Evolutionary conservation across 106 monocot species (phyloP).

Genomic region (Allium cepa): DNA sequence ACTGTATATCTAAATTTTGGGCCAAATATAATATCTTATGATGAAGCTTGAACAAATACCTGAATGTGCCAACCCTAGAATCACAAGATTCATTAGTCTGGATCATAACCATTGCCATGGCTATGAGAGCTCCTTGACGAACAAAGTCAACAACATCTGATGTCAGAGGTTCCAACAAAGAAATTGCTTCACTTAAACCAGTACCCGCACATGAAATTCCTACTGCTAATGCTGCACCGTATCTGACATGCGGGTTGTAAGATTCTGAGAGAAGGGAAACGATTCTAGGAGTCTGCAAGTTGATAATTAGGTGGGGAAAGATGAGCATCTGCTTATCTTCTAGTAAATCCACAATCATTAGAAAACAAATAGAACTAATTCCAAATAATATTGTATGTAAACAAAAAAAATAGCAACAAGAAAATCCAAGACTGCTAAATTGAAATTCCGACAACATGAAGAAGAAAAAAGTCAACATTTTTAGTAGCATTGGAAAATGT

Average conservation of each 20-base stretch:
- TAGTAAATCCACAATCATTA: no score
- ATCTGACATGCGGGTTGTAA: constrained; percentile 98
- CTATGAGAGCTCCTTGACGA: constrained; percentile 95
- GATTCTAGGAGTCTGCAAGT: constrained; percentile 93
- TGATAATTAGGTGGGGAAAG: not conserved
- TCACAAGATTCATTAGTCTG: constrained; percentile 94
- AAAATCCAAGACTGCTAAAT: not conserved
- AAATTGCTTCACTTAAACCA: constrained; percentile 87
- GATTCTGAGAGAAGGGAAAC: constrained; percentile 96
- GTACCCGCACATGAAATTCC: constrained; percentile 98
- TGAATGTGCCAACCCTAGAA: constrained; percentile 87
- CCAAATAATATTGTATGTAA: no score
- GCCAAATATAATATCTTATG: no score
- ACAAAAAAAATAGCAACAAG: no score
- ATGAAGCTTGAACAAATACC: constrained; percentile 26
- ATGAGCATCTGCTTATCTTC: not conserved
- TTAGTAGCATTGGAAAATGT: no score
- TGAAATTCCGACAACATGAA: no score
- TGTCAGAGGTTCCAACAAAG: constrained; percentile 92
- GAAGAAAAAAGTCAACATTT: no score
- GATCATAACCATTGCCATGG: constrained; percentile 99
- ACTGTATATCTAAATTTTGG: no score
- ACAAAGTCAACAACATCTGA: constrained; percentile 99
- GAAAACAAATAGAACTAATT: no score
- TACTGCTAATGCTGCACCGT: constrained; percentile 97